phyloP scores from a whole-genome alignment of 495 filamentous ascomycete genomes.

The Penicillium silybi region DNA sequence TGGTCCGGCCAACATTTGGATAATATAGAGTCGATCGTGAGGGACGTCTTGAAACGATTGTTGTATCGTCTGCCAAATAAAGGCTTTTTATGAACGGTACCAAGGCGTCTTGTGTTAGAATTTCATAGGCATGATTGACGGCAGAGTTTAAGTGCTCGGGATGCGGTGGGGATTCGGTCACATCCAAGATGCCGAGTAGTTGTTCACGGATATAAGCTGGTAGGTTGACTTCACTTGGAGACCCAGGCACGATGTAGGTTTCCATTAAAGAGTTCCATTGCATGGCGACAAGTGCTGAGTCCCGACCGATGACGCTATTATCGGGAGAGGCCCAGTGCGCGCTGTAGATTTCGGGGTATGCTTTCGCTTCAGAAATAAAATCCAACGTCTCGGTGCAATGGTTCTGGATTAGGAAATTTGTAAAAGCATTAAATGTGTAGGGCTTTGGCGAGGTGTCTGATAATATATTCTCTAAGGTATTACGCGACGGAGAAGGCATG shows the following conservation, averaged over 20 bases:
- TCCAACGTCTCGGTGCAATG: slow-evolving; percentile 3
- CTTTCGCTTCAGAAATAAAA: not conserved
- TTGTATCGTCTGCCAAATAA: not conserved
- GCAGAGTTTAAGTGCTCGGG: not conserved
- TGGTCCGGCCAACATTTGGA: not conserved
- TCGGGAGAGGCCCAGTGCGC: not conserved
- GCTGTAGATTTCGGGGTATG: not conserved
- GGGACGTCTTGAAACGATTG: not conserved
- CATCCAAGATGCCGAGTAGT: not conserved
- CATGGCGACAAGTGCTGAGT: not conserved
- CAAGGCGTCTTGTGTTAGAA: slow-evolving; percentile 1
- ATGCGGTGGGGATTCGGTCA: not conserved
- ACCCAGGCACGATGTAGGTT: not conserved
- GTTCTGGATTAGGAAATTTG: not conserved
- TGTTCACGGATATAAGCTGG: not conserved
- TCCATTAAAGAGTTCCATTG: slow-evolving; percentile 4
- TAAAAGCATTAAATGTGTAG: slow-evolving; percentile 4
- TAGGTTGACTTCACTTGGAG: slow-evolving; percentile 3
- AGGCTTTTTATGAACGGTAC: slow-evolving; percentile 4
- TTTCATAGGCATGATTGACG: slow-evolving; percentile 4
- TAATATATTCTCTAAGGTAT: not conserved
- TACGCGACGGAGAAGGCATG: not conserved
- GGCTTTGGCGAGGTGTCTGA: not conserved
- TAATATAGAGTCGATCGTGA: not conserved
- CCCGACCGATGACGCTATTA: not conserved